phyloP scores from a whole-genome alignment of 2,329 filamentous ascomycete genomes.

The Fonsecaea erecta region DNA sequence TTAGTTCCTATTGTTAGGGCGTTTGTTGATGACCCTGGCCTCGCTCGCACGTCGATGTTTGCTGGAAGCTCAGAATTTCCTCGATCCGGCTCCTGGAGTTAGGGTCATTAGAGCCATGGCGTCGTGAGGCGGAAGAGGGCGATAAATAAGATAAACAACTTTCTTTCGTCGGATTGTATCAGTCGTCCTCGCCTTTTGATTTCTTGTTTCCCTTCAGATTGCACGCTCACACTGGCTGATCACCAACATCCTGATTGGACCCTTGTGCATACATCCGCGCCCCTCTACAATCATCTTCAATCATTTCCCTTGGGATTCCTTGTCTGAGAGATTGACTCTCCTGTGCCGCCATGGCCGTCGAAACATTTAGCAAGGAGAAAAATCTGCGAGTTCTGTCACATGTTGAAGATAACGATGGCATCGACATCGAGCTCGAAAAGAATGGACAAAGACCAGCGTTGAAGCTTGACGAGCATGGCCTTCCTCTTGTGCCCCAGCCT shows the following conservation, averaged over 20 bases:
- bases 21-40: neutral
- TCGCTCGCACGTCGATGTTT: neutral
- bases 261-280: neutral
- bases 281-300: neutral
- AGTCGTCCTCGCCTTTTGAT: neutral
- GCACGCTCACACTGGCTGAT: neutral
- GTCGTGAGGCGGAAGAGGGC: neutral
- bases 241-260: neutral
- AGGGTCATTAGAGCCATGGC: neutral
- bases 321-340: neutral
- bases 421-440: constrained; percentile 6
- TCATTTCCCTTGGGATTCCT: neutral
- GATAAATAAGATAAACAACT: constrained; percentile 2
- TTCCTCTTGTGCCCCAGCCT: constrained; percentile 16
- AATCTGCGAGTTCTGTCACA: neutral
- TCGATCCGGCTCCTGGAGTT: neutral
- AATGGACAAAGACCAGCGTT: neutral
- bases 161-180: neutral
- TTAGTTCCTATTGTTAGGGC: constrained; percentile 1
- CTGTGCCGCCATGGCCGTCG: neutral
- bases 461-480: constrained; percentile 16
- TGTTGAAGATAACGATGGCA: constrained; percentile 5
- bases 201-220: neutral
- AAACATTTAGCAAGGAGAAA: neutral
- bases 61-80: neutral